Conservation (phyloP, 208 protist genomes). For the Eutreptiella sp. region DNA sequence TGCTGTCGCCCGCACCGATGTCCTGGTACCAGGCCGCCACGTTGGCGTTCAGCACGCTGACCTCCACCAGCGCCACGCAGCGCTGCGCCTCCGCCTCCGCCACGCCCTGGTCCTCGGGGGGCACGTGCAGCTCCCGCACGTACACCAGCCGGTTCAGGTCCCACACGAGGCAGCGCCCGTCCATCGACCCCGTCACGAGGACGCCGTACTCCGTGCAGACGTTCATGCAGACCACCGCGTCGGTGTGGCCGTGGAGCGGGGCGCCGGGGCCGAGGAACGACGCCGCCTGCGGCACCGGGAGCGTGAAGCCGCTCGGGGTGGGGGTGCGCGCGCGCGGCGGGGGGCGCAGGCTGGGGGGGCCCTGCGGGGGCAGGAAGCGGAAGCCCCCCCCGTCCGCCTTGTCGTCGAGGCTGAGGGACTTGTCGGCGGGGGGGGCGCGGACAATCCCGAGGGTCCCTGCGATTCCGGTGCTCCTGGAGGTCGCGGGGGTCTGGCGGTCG, state of each 20-base stretch:
- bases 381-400: too few relatives aligned
- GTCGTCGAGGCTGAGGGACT: too few relatives aligned
- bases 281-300: background rate
- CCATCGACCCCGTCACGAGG: slow-evolving; percentile 10
- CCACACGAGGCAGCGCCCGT: slow-evolving; percentile 16
- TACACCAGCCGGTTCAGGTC: slow-evolving; percentile 16
- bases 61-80: slow-evolving; percentile 1
- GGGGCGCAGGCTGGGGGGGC: too few relatives aligned
- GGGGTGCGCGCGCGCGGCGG: too few relatives aligned
- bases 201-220: slow-evolving; percentile 12
- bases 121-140: background rate
- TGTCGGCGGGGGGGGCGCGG: too few relatives aligned
- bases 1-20: background rate
- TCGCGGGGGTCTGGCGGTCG: too few relatives aligned
- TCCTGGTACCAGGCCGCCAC: too few relatives aligned
- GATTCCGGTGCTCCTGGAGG: too few relatives aligned
- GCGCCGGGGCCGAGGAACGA: slow-evolving; percentile 1
- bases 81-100: background rate
- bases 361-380: too few relatives aligned
- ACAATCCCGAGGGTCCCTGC: too few relatives aligned
- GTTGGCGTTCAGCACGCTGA: background rate
- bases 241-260: slow-evolving; percentile 15
- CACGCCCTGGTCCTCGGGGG: background rate
- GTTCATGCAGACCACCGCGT: background rate
- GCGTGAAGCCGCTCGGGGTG: background rate